phyloP scores from a whole-genome alignment of 805 yeast genomes.

The Kodamaea restingae region DNA sequence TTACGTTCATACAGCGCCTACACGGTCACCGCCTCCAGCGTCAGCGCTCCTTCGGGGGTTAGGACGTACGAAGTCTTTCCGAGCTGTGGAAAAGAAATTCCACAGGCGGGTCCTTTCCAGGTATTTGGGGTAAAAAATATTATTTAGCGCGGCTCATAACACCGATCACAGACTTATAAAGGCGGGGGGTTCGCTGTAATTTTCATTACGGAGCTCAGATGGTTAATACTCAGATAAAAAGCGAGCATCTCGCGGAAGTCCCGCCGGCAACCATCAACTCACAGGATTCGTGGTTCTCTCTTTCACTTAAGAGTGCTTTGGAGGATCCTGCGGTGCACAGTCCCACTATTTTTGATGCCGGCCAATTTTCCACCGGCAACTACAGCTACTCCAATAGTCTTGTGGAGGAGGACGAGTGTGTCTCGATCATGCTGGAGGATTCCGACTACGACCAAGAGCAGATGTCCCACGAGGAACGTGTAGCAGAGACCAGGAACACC shows the following conservation, averaged over 20 bases:
- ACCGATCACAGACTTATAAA: not conserved
- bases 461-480: conserved; percentile 1
- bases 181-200: not conserved
- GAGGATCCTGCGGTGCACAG: not conserved
- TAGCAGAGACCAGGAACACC: not conserved
- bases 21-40: no score
- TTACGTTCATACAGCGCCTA: no score
- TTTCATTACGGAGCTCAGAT: not conserved
- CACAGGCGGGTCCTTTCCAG: not conserved
- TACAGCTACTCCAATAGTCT: conserved; percentile 9
- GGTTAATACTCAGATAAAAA: not conserved
- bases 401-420: conserved; percentile 10
- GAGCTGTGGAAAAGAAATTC: not conserved
- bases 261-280: not conserved
- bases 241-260: not conserved
- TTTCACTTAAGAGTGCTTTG: not conserved
- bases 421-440: conserved; percentile 8
- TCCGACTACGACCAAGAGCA: conserved; percentile 3
- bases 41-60: no score
- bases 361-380: conserved; percentile 3
- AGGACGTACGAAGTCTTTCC: no score
- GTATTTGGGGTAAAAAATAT: not conserved
- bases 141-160: not conserved
- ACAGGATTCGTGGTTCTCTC: not conserved
- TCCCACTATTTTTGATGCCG: conserved; percentile 1